Evolutionary conservation across 495 filamentous ascomycete genomes (phyloP), one percentile per base, ranked within the genome.

Genomic region (Trypethelium eluteriae): DNA sequence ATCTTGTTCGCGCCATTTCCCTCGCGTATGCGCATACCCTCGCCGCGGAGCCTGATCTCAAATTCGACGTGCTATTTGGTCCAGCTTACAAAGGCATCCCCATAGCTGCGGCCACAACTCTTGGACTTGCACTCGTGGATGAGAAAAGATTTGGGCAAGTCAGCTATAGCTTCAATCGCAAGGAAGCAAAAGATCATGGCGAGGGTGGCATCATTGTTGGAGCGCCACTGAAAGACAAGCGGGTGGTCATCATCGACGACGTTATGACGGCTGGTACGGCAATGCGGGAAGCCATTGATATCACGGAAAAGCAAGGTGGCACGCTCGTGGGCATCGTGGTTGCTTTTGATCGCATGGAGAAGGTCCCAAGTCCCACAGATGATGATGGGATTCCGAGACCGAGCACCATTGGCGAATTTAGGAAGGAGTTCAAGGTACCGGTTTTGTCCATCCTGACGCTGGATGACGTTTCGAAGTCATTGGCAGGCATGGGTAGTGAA

Each of bases 61-160:
- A 82, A 35, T 89, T 89, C 72, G 88, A 90, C 72, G 78, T 91
- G 65, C 70, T 91, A 66, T 91, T 91, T 74, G 91, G 92, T 2
- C 93, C 94, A 5, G 92, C 93, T 25, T 98, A 97, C 83, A 98
- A 98, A 78, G 94, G 94, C 39, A 96, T 97, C 67, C 89, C 90
- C 0, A 84, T 97, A 2, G 90, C 90, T n/a, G 80, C 85, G 16
- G 81, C 88, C 2, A 87, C 90, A 7, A 81, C 86, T 46, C 83
- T 86, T 72, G 85, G 89, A 71, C 82, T 97, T 2, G 82, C 82
- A 64, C 80, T 84, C 68, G 77, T 91, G 4, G 86, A 89, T 69
- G 74, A 78, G 7, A 71, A 71, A 39, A 78, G 75, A 53, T 91
- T 82, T 70, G 79, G 77, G 12, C 69, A 79, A n/a, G 79, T 86